Conservation (phyloP, 768 basidiomycete species). For the Kondoa malvinella region DNA sequence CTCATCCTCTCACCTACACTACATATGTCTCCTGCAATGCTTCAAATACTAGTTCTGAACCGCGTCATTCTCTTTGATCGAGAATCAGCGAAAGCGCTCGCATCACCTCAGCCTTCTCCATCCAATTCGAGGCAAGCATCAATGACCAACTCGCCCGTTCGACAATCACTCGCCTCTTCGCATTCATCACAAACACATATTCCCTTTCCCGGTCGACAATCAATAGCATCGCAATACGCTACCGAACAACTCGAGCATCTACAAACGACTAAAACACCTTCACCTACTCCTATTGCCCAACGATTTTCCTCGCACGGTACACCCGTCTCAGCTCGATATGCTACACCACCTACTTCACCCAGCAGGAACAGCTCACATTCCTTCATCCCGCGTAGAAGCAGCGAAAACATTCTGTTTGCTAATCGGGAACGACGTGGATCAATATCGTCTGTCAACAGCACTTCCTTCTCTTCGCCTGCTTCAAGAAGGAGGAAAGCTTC, state of each 20-base stretch:
- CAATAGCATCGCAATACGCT: no score
- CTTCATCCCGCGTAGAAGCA: not conserved
- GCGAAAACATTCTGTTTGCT: not conserved
- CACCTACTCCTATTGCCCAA: not conserved
- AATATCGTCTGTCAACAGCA: not conserved
- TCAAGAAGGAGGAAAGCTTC: not conserved
- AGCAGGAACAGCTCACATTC: not conserved
- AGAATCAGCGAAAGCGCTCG: not conserved
- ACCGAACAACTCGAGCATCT: no score
- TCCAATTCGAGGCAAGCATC: not conserved
- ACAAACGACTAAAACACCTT: no score
- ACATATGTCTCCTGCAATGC: conserved; percentile 21
- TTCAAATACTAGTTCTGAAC: conserved; percentile 22
- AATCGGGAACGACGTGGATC: not conserved
- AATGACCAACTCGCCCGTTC: not conserved
- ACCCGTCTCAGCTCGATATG: not conserved
- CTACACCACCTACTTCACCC: not conserved
- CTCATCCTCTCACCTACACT: conserved; percentile 26
- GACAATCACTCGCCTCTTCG: no score
- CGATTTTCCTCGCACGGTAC: not conserved
- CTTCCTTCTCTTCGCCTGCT: not conserved
- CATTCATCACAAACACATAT: no score
- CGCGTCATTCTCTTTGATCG: conserved; percentile 20
- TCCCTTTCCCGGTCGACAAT: no score
- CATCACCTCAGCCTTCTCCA: not conserved